Evolutionary conservation across 192 early-diverging fungal genomes (phyloP), one percentile per base, ranked within the genome.

Genomic region (Lunasporangiospora selenospora): DNA sequence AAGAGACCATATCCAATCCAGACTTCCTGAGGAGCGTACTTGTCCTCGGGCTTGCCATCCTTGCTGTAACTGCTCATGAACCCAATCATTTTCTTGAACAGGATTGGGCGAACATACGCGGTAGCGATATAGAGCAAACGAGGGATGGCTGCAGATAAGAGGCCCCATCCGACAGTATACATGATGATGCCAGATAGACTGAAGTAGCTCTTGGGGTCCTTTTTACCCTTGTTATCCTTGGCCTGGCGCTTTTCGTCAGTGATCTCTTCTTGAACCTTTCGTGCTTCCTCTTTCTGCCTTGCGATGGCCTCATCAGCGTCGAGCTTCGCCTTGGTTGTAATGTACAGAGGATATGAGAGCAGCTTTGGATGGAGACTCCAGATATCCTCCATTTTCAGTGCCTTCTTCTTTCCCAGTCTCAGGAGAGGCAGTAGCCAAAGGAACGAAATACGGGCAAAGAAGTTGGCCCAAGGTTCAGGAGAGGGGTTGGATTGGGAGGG

Each of bases 341-440:
- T 10, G 42, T 73, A 73, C 9, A 73, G 48, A n/a, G 67, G 67
- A 41, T 73, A 73, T 7, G 51, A 55, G 46, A 62, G 67, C 0
- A 73, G 48, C 29, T 73, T 73, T 3, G 67, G 67, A 19, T 65
- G 58, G 6, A 76, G 6, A 26, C 31, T 63, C 42, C 53, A 76
- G 30, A 76, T 52, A 42, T 80, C 79, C 7, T 61, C 67, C 58
- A 65, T 58, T 10, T 34, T 53, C 19, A 80, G 62, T 6, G 76
- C 21, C 36, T 60, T 55, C 6, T 43, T 52, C 34, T 56, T 57
- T 9, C 79, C 79, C 15, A 55, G 46, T 9, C 56, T 41, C n/a
- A 80, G 57, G 29, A 80, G 58, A 0, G 76, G 67, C 23, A 65
- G 29, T n/a, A 76, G 27, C 79, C 79, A 80, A 31, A 67, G 62